Evolutionary conservation across 2,329 filamentous ascomycete genomes (phyloP).

Genomic region (Xylariaceae sp.): DNA sequence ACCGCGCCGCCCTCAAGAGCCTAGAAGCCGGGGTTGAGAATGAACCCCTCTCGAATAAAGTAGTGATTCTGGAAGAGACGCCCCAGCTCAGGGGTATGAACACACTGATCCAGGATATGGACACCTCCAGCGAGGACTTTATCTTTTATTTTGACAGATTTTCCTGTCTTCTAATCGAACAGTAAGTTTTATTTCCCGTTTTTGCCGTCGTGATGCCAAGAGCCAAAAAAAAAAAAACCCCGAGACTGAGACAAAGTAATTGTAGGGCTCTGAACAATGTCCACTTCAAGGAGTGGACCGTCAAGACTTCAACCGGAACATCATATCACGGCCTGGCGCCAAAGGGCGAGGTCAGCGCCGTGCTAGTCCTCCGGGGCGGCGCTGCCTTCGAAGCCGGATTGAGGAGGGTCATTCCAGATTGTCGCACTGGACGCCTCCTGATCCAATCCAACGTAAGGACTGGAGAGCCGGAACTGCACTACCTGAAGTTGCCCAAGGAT

Average conservation of each 20-base stretch:
- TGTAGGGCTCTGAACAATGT: conserved; percentile 69
- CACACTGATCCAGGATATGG: conserved; percentile 78
- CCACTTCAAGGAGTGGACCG: conserved; percentile 56
- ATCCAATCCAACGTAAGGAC: conserved; percentile 84
- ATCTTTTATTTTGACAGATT: conserved; percentile 96
- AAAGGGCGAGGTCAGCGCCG: conserved; percentile 72
- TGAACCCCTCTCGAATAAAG: conserved; percentile 66
- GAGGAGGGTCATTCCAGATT: conserved; percentile 87
- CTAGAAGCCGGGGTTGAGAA: conserved; percentile 68
- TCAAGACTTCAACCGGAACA: conserved; percentile 66
- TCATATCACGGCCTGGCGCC: conserved; percentile 66
- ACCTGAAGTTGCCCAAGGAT: conserved; percentile 69
- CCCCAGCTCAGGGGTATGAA: conserved; percentile 82
- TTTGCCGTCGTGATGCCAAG: neutral
- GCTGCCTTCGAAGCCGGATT: conserved; percentile 83
- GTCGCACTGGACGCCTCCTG: conserved; percentile 77
- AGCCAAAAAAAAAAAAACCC: neutral
- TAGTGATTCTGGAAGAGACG: conserved; percentile 68
- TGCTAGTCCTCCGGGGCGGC: conserved; percentile 83
- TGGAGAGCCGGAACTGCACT: conserved; percentile 90
- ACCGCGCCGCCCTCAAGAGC: conserved; percentile 71
- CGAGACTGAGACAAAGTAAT: neutral
- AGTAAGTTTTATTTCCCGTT: conserved; percentile 39
- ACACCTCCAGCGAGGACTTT: conserved; percentile 79
- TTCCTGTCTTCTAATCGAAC: conserved; percentile 76